Conservation (phyloP, 306 rosid genomes). For the Clitoria ternatea region DNA sequence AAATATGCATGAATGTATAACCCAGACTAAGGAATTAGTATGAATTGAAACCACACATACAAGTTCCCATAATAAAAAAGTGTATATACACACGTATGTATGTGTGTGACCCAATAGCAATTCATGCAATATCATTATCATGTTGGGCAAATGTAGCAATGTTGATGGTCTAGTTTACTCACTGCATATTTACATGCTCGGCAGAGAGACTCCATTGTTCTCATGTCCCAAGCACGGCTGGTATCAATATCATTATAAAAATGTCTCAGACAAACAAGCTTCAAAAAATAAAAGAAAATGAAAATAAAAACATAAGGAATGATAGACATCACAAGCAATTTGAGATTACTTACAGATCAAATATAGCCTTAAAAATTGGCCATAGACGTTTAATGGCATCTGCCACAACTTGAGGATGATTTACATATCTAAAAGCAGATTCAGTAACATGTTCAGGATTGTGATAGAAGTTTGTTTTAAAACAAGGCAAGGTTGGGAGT, state of each 20-base stretch:
- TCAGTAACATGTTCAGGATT: slow-evolving; percentile 31
- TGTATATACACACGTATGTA: no score
- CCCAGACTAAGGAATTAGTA: neutral
- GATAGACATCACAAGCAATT: slow-evolving; percentile 13
- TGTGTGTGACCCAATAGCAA: slow-evolving; percentile 12
- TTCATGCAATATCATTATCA: neutral
- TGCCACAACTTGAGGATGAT: slow-evolving; percentile 97
- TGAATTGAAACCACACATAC: slow-evolving; percentile 15
- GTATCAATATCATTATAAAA: slow-evolving; percentile 27
- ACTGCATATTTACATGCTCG: slow-evolving; percentile 99
- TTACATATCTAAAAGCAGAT: slow-evolving; percentile 65
- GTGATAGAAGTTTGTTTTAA: neutral
- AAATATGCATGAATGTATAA: neutral
- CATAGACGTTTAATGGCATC: slow-evolving; percentile 93
- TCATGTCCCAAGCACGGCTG: slow-evolving; percentile 99
- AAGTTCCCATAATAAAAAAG: neutral
- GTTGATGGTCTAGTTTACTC: slow-evolving; percentile 40
- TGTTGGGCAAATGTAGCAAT: neutral
- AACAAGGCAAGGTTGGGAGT: neutral
- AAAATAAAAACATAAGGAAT: neutral
- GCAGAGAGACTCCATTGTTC: slow-evolving; percentile 99
- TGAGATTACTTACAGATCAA: slow-evolving; percentile 75
- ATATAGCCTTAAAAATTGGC: slow-evolving; percentile 95
- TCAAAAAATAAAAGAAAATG: neutral
- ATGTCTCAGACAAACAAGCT: slow-evolving; percentile 20